Conservation (phyloP, 208 protist genomes). For the Porcisia deanei region DNA sequence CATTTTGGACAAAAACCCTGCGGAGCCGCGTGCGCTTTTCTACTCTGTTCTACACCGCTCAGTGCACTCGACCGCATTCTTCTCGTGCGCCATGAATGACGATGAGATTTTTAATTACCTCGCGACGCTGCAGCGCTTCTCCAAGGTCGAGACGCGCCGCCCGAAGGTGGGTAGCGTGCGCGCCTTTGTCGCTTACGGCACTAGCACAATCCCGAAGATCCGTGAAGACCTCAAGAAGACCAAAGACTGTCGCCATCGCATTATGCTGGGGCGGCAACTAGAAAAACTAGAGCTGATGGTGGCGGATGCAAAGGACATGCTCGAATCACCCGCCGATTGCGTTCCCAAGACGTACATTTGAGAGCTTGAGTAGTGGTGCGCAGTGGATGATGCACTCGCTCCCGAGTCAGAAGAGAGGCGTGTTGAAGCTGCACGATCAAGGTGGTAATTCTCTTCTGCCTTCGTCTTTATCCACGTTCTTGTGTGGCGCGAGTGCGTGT, state of each 20-base stretch:
- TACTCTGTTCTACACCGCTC: slow-evolving; percentile 74
- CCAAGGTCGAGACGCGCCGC: slow-evolving; percentile 64
- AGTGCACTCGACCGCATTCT: slow-evolving; percentile 51
- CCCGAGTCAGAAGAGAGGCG: not conserved
- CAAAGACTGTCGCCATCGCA: slow-evolving; percentile 37
- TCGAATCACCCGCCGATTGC: slow-evolving; percentile 49
- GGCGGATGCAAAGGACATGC: slow-evolving; percentile 55
- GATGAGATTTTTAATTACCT: slow-evolving; percentile 42
- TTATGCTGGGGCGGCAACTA: slow-evolving; percentile 42
- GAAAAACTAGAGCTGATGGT: slow-evolving; percentile 64
- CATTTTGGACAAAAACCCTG: slow-evolving; percentile 84
- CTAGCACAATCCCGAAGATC: slow-evolving; percentile 48
- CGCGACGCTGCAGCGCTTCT: slow-evolving; percentile 56
- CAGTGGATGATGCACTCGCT: not conserved
- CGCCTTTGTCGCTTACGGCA: slow-evolving; percentile 52
- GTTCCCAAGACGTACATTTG: slow-evolving; percentile 76
- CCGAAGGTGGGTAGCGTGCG: slow-evolving; percentile 59
- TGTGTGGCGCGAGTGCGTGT: no score
- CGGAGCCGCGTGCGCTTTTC: slow-evolving; percentile 74
- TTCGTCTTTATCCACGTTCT: not conserved
- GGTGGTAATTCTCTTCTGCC: not conserved
- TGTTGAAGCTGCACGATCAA: not conserved
- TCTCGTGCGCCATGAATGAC: slow-evolving; percentile 37
- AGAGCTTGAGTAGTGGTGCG: not conserved
- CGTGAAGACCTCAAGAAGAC: slow-evolving; percentile 42